Percentiles rank a stretch among this genome's conserved stretches.
Conservation (phyloP, 257 asterid genomes). For the Solanum ahanhuiri region DNA sequence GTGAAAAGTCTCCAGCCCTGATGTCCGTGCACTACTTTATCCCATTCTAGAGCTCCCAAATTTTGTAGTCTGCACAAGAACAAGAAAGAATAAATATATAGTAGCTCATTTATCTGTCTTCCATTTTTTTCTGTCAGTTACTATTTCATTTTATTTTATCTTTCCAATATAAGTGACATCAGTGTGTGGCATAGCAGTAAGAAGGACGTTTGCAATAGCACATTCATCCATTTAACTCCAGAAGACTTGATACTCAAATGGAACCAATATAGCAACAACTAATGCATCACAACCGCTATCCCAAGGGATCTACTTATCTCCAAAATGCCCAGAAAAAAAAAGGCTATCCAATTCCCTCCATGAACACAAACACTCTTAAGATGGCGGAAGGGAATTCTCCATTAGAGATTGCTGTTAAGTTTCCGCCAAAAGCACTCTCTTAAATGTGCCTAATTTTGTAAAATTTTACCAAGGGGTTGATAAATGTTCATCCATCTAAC, state of each 20-base stretch:
- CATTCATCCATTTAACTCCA: neutral
- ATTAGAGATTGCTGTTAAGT: neutral
- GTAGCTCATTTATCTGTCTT: neutral
- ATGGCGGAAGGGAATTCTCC: neutral
- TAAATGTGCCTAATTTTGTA: neutral
- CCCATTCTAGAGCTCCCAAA: constrained; percentile 74
- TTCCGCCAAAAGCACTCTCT: neutral
- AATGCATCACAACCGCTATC: neutral
- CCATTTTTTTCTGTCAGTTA: neutral
- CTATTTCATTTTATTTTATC: neutral
- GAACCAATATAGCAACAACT: neutral
- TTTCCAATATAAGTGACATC: neutral
- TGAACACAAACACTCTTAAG: neutral
- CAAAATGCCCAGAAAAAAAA: neutral
- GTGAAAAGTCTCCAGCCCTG: constrained; percentile 82
- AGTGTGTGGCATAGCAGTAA: neutral
- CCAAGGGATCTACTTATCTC: neutral
- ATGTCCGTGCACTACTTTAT: constrained; percentile 51
- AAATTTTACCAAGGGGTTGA: neutral
- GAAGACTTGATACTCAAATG: neutral
- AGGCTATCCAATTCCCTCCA: neutral
- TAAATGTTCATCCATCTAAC: neutral
- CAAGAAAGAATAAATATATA: neutral
- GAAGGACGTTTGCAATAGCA: neutral
- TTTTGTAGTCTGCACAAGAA: constrained; percentile 50